A percentile compares a stretch with the other conserved stretches of the same genome.
phyloP scores from a whole-genome alignment of 352 stramenopile species.

The Phytophthora pinifolia region DNA sequence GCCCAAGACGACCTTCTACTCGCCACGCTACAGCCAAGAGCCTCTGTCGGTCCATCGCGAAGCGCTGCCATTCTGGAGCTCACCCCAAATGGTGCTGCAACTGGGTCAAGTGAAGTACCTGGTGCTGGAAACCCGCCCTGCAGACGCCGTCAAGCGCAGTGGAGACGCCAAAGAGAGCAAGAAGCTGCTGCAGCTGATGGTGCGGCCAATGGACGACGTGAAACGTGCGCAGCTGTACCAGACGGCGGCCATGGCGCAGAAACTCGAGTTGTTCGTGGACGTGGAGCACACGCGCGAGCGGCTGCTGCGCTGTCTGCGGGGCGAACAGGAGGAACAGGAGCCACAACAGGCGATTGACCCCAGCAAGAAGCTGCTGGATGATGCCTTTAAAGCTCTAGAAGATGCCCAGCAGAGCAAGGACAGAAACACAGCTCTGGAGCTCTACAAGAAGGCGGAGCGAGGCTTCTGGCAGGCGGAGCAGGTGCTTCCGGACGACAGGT shows the following conservation, averaged over 20 bases:
- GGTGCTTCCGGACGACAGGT: slow-evolving; percentile 42
- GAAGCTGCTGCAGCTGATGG: slow-evolving; percentile 36
- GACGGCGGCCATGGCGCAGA: slow-evolving; percentile 36
- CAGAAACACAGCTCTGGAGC: slow-evolving; percentile 15
- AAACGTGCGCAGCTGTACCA: slow-evolving; percentile 41
- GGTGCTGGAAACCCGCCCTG: slow-evolving; percentile 24
- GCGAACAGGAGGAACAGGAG: slow-evolving; percentile 2
- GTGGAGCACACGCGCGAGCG: slow-evolving; percentile 25
- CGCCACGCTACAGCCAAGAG: slow-evolving; percentile 36
- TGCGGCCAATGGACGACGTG: slow-evolving; percentile 45
- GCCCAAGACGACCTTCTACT: slow-evolving; percentile 37
- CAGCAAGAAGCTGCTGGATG: slow-evolving; percentile 34
- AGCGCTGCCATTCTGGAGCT: slow-evolving; percentile 36
- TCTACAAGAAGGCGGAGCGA: slow-evolving; percentile 37
- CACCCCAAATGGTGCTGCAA: slow-evolving; percentile 35
- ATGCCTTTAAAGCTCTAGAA: slow-evolving; percentile 40
- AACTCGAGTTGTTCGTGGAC: slow-evolving; percentile 47
- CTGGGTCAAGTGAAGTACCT: slow-evolving; percentile 23
- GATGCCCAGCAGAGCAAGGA: slow-evolving; percentile 26
- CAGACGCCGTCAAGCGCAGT: slow-evolving; percentile 18
- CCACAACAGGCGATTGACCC: neutral
- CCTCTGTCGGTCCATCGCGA: slow-evolving; percentile 18
- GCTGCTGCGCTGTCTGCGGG: slow-evolving; percentile 19
- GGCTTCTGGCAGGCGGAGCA: slow-evolving; percentile 36
- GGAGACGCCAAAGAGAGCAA: slow-evolving; percentile 28